A percentile compares a stretch with the other conserved stretches of the same genome.
These are phyloP conservation scores for Stephania cephalantha DNA, from an alignment of 164 flowering plant genomes.

Conservation along the genomic window DNA sequence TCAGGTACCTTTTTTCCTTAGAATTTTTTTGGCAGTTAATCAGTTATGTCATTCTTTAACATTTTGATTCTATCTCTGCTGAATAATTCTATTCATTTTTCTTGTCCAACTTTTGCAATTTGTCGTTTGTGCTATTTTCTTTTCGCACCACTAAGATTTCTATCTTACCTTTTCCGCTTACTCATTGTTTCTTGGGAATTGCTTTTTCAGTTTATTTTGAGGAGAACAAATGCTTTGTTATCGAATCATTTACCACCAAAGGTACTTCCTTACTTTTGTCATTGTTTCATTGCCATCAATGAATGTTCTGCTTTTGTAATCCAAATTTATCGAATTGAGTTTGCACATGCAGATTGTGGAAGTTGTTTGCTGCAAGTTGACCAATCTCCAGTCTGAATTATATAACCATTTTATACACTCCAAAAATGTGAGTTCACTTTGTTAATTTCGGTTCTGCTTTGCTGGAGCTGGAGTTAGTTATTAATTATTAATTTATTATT, in stretches of 20 bases:
- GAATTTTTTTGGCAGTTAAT: not conserved
- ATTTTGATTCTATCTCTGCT: not conserved
- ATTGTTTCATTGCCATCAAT: not conserved
- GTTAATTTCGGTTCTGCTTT: not conserved
- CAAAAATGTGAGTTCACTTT: conserved; percentile 61
- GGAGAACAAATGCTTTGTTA: conserved; percentile 87
- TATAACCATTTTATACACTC: conserved; percentile 93
- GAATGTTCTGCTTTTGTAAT: not conserved
- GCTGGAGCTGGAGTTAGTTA: not conserved
- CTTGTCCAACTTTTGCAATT: not conserved
- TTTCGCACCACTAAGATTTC: not conserved
- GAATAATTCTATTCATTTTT: not conserved
- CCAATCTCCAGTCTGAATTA: conserved; percentile 71
- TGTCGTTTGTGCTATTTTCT: not conserved
- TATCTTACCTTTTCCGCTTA: not conserved
- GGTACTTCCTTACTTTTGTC: conserved; percentile 34
- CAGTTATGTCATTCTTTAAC: not conserved
- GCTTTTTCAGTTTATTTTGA: conserved; percentile 75
- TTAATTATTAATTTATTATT: not conserved
- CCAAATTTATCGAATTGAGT: conserved; percentile 3
- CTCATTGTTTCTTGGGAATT: not conserved
- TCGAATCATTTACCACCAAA: conserved; percentile 98
- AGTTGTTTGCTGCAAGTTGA: conserved; percentile 97
- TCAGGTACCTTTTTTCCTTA: conserved; percentile 48
- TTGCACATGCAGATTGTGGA: conserved; percentile 71